These are phyloP conservation scores for Hypericum androsaemum DNA, from an alignment of 345 rosid species.

Conservation along the genomic window DNA sequence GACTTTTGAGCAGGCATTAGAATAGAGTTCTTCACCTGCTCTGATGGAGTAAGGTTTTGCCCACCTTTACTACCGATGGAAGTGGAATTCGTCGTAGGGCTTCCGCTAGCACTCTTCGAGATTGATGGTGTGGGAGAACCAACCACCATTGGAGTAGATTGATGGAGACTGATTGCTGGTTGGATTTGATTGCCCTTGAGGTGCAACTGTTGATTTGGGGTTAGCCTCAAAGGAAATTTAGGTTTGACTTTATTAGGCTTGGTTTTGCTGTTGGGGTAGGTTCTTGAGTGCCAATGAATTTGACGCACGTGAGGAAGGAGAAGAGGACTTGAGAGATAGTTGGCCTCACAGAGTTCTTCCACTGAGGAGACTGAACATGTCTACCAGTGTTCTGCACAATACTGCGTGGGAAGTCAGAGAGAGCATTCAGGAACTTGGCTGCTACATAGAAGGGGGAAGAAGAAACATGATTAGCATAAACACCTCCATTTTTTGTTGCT, in stretches of 20 bases:
- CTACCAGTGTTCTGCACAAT: constrained; percentile 54
- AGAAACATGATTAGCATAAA: constrained; percentile 49
- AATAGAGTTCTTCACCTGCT: constrained; percentile 55
- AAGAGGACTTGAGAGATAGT: constrained; percentile 35
- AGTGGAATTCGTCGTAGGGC: constrained; percentile 67
- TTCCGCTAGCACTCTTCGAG: constrained; percentile 81
- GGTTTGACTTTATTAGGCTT: constrained; percentile 48
- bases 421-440: constrained; percentile 47
- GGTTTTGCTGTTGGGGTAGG: constrained; percentile 58
- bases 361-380: constrained; percentile 65
- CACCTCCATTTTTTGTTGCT: constrained; percentile 48
- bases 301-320: constrained; percentile 46
- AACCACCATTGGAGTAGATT: constrained; percentile 55
- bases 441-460: constrained; percentile 38
- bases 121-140: constrained; percentile 78
- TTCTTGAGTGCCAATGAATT: constrained; percentile 47
- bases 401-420: constrained; percentile 55
- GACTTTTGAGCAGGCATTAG: constrained; percentile 43
- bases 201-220: constrained; percentile 35
- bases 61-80: constrained; percentile 55
- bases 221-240: constrained; percentile 75
- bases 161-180: constrained; percentile 42
- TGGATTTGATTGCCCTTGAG: constrained; percentile 47
- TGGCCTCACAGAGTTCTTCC: constrained; percentile 70
- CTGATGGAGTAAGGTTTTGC: constrained; percentile 54